Evolutionary conservation across 768 basidiomycete genomes (phyloP), one percentile per base, ranked within the genome.

Genomic region (Hericium rajendrae): DNA sequence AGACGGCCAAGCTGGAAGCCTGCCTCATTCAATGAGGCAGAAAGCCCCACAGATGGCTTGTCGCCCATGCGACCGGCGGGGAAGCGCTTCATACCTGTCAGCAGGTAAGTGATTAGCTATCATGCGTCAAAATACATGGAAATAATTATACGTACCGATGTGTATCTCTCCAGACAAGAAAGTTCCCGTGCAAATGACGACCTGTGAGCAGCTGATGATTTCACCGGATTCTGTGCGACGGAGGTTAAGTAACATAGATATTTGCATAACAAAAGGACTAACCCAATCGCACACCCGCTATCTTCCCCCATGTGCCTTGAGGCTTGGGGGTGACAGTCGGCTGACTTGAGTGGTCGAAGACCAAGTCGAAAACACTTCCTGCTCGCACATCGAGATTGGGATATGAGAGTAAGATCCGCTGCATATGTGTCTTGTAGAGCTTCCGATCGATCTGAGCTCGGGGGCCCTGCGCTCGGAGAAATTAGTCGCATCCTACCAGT

Each of bases 141-240:
- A 8, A 32, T 1, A 8, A 9, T 32, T 8, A 12, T 40, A 39
- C 57, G 18, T 12, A 84, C 91, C 92, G 49, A 95, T 88, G 65
- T 94, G 92, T 48, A 94, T 91, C 71, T 94, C 90, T 11, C 90
- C 93, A 2, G 87, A 86, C 24, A 95, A 78, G 67, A 95, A 95
- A 0, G 93, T 95, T 8, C 93, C 93, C 0, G 92, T 94, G 63
- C 91, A 92, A 13, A 95, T 79, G 28, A 95, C 87, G 11, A 94
- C 88, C 62, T 86, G 83, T 3, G 86, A 83, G 64, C 91, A 94
- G 16, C 73, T 72, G 28, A 94, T 83, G 16, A 84, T 66, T 53
- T 92, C 86, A 10, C 90, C 88, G 4, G 80, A 76, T 37, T 91
- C 91, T 91, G 68, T 11, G 41, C 32, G 22, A 64, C 12, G 64